Base-by-base conservation (phyloP, 192 early-diverging fungal genomes). In the Coemansia sp. region DNA sequence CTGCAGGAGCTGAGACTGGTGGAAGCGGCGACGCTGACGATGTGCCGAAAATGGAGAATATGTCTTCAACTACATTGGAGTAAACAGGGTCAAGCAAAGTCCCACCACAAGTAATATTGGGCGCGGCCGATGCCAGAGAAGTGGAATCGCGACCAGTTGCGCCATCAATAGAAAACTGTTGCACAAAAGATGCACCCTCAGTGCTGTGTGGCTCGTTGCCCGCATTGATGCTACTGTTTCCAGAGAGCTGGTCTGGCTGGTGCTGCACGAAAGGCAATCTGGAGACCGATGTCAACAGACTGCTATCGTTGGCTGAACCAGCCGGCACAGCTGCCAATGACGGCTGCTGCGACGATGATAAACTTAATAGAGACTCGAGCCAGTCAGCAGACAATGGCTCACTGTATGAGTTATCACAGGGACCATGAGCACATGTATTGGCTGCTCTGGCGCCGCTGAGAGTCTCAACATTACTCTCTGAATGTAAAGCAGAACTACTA, bases 31-130 rank as follows among this genome's bases (percentile, higher is more conserved):
- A 39, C 0, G 52, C 32, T 4, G 32, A 16, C 4, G 60, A 44
- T 21, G 43, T 56, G 18, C 65, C 61, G 32, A 72, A 58, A 13
- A 65, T 69, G 6, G 68, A 67, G 52, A 79, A 65, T 21, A 79
- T 50, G 45, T 79, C 72, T 32, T 32, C 57, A 59, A 63, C 77
- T 79, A 79, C 77, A 74, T 74, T 71, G 48, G 57, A 15, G 18
- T 53, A 16, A 53, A 9, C 16, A 53, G 52, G n/a, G 57, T 69
- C 67, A 49, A 63, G 48, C 58, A 72, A 19, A 56, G 62, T 40
- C 41, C 60, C 57, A 59, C 57, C 38, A 59, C 16, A 41, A 59
- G 16, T 41, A 23, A 26, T 54, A 23, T 54, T 54, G 39, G 57
- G 26, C 57, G 57, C 57, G n/a, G 57, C 57, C 57, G 38, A 59